Evolutionary conservation across 768 basidiomycete genomes (phyloP).

Genomic region (Pleurotus tuoliensis): DNA sequence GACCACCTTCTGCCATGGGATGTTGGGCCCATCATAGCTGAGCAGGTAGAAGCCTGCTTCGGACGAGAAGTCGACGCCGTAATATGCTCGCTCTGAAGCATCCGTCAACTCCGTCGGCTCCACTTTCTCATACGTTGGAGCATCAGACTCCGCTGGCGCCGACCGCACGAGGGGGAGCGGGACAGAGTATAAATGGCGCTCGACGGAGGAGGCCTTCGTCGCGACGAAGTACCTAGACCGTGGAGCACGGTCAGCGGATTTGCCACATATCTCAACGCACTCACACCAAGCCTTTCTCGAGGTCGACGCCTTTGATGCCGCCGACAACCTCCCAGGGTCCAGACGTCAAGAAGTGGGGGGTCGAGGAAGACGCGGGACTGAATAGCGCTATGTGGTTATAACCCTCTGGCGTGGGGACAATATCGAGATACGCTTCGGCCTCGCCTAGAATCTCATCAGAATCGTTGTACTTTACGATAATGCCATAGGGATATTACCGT

Average conservation of each 20-base stretch:
- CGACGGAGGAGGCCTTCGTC: slow-evolving; percentile 75
- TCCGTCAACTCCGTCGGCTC: slow-evolving; percentile 46
- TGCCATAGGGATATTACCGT: not conserved
- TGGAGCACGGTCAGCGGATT: no score
- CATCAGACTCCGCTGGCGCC: slow-evolving; percentile 31
- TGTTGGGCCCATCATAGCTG: slow-evolving; percentile 72
- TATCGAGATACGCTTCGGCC: slow-evolving; percentile 79
- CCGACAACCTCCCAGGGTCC: slow-evolving; percentile 90
- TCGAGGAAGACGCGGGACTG: slow-evolving; percentile 63
- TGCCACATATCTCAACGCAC: slow-evolving; percentile 22
- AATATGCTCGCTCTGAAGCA: slow-evolving; percentile 46
- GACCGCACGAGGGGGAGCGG: slow-evolving; percentile 47
- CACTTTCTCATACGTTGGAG: slow-evolving; percentile 40
- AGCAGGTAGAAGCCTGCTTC: slow-evolving; percentile 81
- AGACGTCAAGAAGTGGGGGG: slow-evolving; percentile 78
- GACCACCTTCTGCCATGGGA: slow-evolving; percentile 85
- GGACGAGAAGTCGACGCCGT: slow-evolving; percentile 77
- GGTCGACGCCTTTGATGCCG: slow-evolving; percentile 70
- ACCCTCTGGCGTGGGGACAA: slow-evolving; percentile 78
- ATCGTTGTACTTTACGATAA: no score
- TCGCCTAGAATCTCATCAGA: slow-evolving; percentile 9
- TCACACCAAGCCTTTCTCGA: slow-evolving; percentile 65
- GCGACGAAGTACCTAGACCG: slow-evolving; percentile 78
- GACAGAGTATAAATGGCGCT: slow-evolving; percentile 82
- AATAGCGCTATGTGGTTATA: slow-evolving; percentile 94